Base-by-base conservation (phyloP, 768 basidiomycete genomes). In the Auricularia sp. region DNA sequence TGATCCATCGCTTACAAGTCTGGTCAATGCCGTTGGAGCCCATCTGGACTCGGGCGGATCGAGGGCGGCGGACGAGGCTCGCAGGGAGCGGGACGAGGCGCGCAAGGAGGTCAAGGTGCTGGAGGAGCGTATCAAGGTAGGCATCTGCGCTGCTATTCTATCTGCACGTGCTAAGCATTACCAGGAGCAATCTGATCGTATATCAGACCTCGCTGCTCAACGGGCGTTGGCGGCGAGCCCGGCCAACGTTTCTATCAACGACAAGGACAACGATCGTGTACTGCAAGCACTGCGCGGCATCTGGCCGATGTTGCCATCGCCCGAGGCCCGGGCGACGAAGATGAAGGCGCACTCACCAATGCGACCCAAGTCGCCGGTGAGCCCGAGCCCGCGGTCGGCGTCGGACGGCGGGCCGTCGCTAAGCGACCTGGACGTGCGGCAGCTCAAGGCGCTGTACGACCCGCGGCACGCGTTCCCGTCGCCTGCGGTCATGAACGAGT, bases 231-330 rank as follows among this genome's bases (percentile, higher is more conserved):
- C 47, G 54, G 62, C n/a, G 14, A 58, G n/a, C 11, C 61, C 54
- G 35, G 21, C 34, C 33, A 39, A 16, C 51, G 54, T 44, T n/a
- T 44, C 47, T 11, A 34, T 59, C 29, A 33, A 16, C 47, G 51
- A 66, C 51, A 62, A 51, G 53, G 36, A 60, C 18, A 62, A 64
- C 53, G 43, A 36, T 64, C 39, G 61, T 36, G 10, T 39, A 12
- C 61, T 60, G 36, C 6, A 39, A 34, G 43, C 87, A 23, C 81
- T 96, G 36, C 81, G 81, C 61, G 84, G 90, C 10, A 69, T 96
- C 29, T 98, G 93, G 93, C 75, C 80, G 3, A 79, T 88, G 47
- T 82, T 98, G 0, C 94, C 94, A 11, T 90, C 92, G 2, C 86
- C 90, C 10, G 91, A 94, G 74, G 83, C 87, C 12, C 88, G 95